Percentiles rank a stretch among this genome's conserved stretches.
Conservation (phyloP, 2,329 filamentous ascomycete genomes). For the Sporothrix curviconia region DNA sequence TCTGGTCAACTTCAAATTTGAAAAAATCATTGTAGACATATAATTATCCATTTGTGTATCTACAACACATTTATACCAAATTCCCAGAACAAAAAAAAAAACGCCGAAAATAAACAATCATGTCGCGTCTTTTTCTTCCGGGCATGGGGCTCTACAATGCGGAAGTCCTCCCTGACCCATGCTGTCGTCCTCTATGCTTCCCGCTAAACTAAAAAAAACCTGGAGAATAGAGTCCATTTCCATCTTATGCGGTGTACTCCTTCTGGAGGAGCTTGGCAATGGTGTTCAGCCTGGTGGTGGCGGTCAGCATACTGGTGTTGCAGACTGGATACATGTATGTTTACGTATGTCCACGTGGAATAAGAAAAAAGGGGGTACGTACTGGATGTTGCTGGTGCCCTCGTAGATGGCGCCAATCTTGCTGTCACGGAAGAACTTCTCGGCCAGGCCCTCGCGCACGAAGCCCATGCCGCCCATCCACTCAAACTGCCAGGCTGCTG, state of each 20-base stretch:
- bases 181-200: not conserved
- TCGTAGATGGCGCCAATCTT: constrained; percentile 99
- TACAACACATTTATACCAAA: not conserved
- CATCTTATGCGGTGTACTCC: constrained; percentile 45
- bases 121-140: not conserved
- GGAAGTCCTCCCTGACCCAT: not conserved
- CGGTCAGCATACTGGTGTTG: too few species aligned
- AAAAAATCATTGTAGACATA: not conserved
- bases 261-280: constrained; percentile 59
- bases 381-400: constrained; percentile 75
- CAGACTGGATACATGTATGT: too few species aligned
- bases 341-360: constrained; percentile 18
- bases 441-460: constrained; percentile 87
- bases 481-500: constrained; percentile 77
- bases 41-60: not conserved
- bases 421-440: constrained; percentile 96
- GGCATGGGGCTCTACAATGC: too few species aligned
- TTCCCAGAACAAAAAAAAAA: constrained; percentile 1
- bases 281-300: constrained; percentile 53
- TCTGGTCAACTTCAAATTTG: not conserved
- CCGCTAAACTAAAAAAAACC: not conserved
- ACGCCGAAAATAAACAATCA: constrained; percentile 1
- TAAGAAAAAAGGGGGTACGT: constrained; percentile 26
- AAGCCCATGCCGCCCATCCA: constrained; percentile 99
- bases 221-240: too few species aligned